Evolutionary conservation across 225 moss, liverwort and hornwort species (phyloP), one percentile per base, ranked within the genome.

Genomic region (Climacium dendroides): DNA sequence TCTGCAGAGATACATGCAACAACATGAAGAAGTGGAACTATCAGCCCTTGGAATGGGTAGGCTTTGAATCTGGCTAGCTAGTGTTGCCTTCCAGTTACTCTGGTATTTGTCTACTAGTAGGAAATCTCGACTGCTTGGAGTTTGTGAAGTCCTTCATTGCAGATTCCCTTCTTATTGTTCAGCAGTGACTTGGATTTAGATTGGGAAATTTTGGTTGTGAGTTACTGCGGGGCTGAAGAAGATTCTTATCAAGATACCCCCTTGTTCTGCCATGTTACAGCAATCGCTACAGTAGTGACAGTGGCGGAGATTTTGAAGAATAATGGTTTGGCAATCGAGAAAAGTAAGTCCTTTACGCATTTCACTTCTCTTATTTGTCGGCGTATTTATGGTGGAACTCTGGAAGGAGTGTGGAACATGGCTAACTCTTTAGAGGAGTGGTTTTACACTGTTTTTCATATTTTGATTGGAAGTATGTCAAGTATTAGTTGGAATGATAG

Each of bases 261-360:
- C 41, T n/a, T 62, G 67, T 32, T n/a, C 13, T 90, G 64, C 75
- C 61, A 67, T 88, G 66, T 58, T 87, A 89, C 96, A 97, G 98
- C 98, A 74, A 98, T 98, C 81, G 98, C 98, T 69, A 98, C 96
- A 76, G 98, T 98, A 58, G 97, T 98, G 57, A 98, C 97, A 14
- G 98, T 98, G 58, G 97, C 96, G 48, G 97, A 98, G 92, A 98
- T 98, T 84, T 92, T 98, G 92, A 98, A 98, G 92, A 98, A 98
- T 89, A 98, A 98, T 82, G 98, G 98, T 75, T 93, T 98, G 91
- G 98, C 98, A 83, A 93, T 98, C 77, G 98, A 98, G 89, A 94
- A 93, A 87, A 97, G 98, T 98, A 90, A 88, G 94, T 91, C 41
- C 72, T 86, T n/a, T 78, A 9, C 23, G 61, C 53, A 32, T 87